These are phyloP conservation scores for Flaveria trinervia DNA, from an alignment of 129 eudicot genomes.

Conservation along the genomic window DNA sequence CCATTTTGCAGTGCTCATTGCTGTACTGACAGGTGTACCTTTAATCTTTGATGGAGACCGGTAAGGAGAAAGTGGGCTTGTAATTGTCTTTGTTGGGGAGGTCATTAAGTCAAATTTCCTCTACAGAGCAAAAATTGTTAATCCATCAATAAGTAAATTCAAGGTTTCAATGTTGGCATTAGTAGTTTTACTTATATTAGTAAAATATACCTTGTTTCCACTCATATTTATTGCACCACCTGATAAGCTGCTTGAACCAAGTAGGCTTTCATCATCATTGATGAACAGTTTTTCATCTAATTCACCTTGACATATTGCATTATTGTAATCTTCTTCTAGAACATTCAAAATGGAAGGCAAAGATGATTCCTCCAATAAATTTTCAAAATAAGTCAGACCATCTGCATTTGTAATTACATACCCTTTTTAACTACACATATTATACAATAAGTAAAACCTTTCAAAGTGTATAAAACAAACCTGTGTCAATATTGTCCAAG, in stretches of 20 bases:
- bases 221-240: conserved; percentile 62
- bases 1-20: conserved; percentile 98
- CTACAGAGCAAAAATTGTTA: conserved; percentile 36
- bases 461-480: conserved; percentile 33
- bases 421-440: conserved; percentile 1
- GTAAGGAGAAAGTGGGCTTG: conserved; percentile 79
- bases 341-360: conserved; percentile 50
- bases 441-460: neutral
- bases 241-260: conserved; percentile 87
- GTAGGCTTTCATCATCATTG: conserved; percentile 80
- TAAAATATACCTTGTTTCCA: conserved; percentile 73
- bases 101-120: conserved; percentile 67
- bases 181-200: neutral
- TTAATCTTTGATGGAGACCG: conserved; percentile 78
- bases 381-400: conserved; percentile 69
- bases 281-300: conserved; percentile 84
- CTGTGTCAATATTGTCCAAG: conserved; percentile 60
- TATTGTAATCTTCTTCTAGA: conserved; percentile 79
- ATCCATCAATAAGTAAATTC: conserved; percentile 9
- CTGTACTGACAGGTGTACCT: conserved; percentile 91
- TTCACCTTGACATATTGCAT: conserved; percentile 54
- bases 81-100: conserved; percentile 84
- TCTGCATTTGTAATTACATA: conserved; percentile 46
- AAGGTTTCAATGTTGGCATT: neutral
- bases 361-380: conserved; percentile 64